Conservation (phyloP, 2,329 filamentous ascomycete species). For the Cladosporium austrohemisphaericum region DNA sequence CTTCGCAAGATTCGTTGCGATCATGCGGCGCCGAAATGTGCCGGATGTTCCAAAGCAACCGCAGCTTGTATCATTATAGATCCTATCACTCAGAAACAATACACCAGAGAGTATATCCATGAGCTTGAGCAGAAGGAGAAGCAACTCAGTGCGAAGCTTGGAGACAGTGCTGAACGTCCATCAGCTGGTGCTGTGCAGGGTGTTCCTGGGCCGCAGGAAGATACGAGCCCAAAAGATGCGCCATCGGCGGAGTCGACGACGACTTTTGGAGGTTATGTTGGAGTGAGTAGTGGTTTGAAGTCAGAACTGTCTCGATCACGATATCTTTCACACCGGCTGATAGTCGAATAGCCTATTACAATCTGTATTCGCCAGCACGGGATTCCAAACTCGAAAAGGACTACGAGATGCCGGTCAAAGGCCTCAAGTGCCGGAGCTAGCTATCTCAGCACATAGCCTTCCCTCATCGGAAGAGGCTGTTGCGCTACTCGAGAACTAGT, state of each 20-base stretch:
- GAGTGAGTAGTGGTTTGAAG: conserved; percentile 13
- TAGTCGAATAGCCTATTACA: conserved; percentile 16
- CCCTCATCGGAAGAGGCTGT: conserved; percentile 8
- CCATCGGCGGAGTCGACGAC: conserved; percentile 9
- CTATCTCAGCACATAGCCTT: conserved; percentile 2
- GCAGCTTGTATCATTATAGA: conserved; percentile 19
- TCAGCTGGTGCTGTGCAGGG: not conserved
- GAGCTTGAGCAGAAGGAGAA: conserved; percentile 16
- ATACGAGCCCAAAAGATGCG: not conserved
- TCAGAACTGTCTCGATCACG: not conserved
- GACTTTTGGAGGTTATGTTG: conserved; percentile 13
- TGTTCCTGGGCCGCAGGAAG: not conserved
- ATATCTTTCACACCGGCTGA: too few relatives aligned
- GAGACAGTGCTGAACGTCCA: not conserved
- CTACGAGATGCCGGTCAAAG: conserved; percentile 3
- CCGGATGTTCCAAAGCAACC: conserved; percentile 16
- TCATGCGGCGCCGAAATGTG: conserved; percentile 18
- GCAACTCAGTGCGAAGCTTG: conserved; percentile 5
- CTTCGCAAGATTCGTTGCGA: conserved; percentile 15
- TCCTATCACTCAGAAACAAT: conserved; percentile 15
- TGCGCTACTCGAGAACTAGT: conserved; percentile 14
- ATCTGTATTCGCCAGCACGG: conserved; percentile 14
- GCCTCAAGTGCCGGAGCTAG: conserved; percentile 10
- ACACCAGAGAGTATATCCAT: conserved; percentile 20
- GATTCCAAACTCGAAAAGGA: conserved; percentile 3